A percentile compares a stretch with the other conserved stretches of the same genome.
Conservation (phyloP, 306 rosid species). For the Prunus davidiana region DNA sequence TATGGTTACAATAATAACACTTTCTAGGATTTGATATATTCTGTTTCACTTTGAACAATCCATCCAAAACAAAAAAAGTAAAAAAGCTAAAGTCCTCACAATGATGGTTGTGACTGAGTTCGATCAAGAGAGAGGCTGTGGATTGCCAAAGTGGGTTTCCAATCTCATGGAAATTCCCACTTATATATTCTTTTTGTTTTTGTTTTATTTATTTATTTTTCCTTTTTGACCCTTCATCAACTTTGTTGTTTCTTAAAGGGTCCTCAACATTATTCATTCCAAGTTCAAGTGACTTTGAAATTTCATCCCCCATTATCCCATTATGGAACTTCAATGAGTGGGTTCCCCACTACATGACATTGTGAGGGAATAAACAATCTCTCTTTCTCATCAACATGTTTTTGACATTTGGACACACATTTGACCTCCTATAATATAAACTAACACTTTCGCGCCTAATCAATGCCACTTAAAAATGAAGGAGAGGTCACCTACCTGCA, state of each 20-base stretch:
- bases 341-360: slow-evolving; percentile 54
- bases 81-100: slow-evolving; percentile 1
- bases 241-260: slow-evolving; percentile 48
- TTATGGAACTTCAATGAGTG: slow-evolving; percentile 45
- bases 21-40: neutral
- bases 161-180: slow-evolving; percentile 7
- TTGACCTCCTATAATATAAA: slow-evolving; percentile 33
- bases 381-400: slow-evolving; percentile 33
- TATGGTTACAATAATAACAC: neutral
- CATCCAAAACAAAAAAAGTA: neutral
- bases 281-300: slow-evolving; percentile 18
- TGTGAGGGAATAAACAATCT: slow-evolving; percentile 31
- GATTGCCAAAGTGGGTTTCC: neutral
- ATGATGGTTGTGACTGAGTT: slow-evolving; percentile 17
- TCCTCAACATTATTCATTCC: slow-evolving; percentile 39
- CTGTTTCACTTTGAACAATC: neutral
- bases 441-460: slow-evolving; percentile 34
- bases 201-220: neutral
- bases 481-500: slow-evolving; percentile 26
- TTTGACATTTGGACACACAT: slow-evolving; percentile 31
- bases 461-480: slow-evolving; percentile 38
- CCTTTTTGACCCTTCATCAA: slow-evolving; percentile 3
- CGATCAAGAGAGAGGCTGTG: neutral
- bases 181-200: neutral
- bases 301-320: slow-evolving; percentile 22